Base-by-base conservation (phyloP, 192 early-diverging fungal genomes). In the Funneliformis mosseae region DNA sequence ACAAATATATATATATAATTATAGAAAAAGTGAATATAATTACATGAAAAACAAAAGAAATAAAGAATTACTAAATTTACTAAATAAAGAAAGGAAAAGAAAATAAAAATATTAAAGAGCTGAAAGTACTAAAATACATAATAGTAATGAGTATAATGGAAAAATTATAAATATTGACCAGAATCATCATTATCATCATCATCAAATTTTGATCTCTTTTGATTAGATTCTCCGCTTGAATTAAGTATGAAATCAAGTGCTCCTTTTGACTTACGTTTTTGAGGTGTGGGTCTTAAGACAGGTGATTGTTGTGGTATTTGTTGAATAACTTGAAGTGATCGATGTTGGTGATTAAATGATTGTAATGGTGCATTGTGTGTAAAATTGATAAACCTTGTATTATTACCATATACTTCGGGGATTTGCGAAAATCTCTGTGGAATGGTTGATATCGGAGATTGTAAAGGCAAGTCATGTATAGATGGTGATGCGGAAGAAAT, bases 201-300 rank as follows among this genome's bases (percentile, higher is more conserved):
- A 73, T 73, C 71, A 50, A 45, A 46, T 27, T 46, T 73, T 46
- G 43, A 25, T 28, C 71, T 45, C 25, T 73, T 73, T 73, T 45
- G 27, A 50, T 18, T 73, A 6, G 71, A 27, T 73, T 23, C 71
- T 23, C 23, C n/a, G 16, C 18, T 9, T 25, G 42, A 3, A 27
- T 73, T 73, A 8, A 73, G 45, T 73, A 73, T 73, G 28, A 73
- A 73, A 73, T 73, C 71, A 73, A 73, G 71, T 73, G 71, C 71
- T 16, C 71, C 71, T 25, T 73, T 73, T 28, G 71, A 73, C 50
- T 73, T 73, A 73, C 71, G 71, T 73, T 73, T 73, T 45, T 45
- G 42, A 16, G 71, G 71, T 27, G 45, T 2, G 27, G 71, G 71
- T 48, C 71, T 70, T n/a, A 16, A 70, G 2, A n/a, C 10, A 43